These are phyloP conservation scores for Musa troglodytarum DNA, from an alignment of 176 grass and related monocot genomes.

Conservation along the genomic window DNA sequence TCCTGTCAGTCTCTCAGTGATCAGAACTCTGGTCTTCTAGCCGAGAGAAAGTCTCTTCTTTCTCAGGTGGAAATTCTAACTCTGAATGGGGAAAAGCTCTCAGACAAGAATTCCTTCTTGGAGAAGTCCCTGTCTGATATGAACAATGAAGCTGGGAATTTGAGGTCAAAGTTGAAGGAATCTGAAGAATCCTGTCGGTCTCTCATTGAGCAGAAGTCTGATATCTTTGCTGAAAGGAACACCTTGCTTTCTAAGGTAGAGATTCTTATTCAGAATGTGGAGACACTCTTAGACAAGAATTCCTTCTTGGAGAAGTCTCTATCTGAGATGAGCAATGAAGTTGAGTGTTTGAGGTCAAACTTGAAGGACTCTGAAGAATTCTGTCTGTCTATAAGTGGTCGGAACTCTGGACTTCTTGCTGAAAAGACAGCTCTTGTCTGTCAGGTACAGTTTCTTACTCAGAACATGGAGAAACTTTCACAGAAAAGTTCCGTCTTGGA, in stretches of 20 bases:
- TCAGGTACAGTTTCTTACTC: conserved; percentile 46
- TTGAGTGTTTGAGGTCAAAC: conserved; percentile 29
- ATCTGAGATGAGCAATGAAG: conserved; percentile 55
- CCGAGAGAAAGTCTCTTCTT: conserved; percentile 48
- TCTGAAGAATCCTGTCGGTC: conserved; percentile 26
- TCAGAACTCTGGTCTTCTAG: conserved; percentile 40
- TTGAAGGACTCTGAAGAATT: conserved; percentile 3
- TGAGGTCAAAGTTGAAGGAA: conserved; percentile 28
- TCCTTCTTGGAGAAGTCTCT: conserved; percentile 63
- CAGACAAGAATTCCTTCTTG: conserved; percentile 44
- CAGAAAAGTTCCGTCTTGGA: conserved; percentile 46
- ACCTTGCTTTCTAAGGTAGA: conserved; percentile 17
- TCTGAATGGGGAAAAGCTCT: conserved; percentile 33
- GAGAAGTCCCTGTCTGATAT: conserved; percentile 43
- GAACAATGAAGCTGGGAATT: conserved; percentile 37
- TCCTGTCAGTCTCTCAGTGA: conserved; percentile 32
- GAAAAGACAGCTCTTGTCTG: conserved; percentile 45
- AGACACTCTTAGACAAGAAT: conserved; percentile 60
- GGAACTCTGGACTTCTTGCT: conserved; percentile 44
- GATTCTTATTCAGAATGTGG: conserved; percentile 20
- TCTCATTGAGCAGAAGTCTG: conserved; percentile 29
- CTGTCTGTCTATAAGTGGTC: conserved; percentile 36
- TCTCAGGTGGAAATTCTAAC: conserved; percentile 48
- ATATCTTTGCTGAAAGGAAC: conserved; percentile 25
- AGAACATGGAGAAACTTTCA: conserved; percentile 33